Conservation (phyloP, 805 yeast genomes). For the Myxozyma kluyveri region DNA sequence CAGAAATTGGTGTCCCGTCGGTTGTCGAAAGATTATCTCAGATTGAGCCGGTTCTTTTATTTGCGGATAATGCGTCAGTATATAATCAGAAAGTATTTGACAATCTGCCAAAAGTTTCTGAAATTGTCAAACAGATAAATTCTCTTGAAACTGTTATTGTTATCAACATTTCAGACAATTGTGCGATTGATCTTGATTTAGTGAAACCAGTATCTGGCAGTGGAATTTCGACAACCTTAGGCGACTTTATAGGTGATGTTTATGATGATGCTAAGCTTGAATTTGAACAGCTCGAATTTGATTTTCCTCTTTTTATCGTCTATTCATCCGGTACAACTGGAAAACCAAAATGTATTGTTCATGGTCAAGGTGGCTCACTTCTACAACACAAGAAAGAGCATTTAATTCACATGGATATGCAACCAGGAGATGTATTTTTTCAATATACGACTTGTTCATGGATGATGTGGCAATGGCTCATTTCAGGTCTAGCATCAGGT, state of each 20-base stretch:
- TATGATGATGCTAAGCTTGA: slow-evolving; percentile 6
- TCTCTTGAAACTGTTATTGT: slow-evolving; percentile 21
- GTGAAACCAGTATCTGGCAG: slow-evolving; percentile 5
- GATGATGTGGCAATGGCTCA: slow-evolving; percentile 36
- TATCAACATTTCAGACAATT: slow-evolving; percentile 3
- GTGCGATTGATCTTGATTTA: slow-evolving; percentile 10
- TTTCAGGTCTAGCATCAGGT: slow-evolving; percentile 32
- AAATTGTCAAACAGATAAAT: slow-evolving; percentile 20
- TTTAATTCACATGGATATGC: slow-evolving; percentile 29
- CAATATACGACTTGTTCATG: slow-evolving; percentile 34
- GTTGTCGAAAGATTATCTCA: slow-evolving; percentile 31
- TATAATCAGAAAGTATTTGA: slow-evolving; percentile 29
- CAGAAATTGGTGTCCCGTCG: slow-evolving; percentile 30
- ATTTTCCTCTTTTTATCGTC: slow-evolving; percentile 31
- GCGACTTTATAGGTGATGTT: slow-evolving; percentile 8
- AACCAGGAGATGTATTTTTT: slow-evolving; percentile 28
- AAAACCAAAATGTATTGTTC: slow-evolving; percentile 32
- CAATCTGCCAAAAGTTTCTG: slow-evolving; percentile 24
- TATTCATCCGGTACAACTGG: slow-evolving; percentile 34
- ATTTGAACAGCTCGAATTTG: slow-evolving; percentile 31
- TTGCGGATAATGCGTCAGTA: slow-evolving; percentile 29
- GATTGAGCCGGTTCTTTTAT: slow-evolving; percentile 28
- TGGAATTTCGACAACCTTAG: slow-evolving; percentile 2
- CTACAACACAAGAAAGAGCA: slow-evolving; percentile 33
- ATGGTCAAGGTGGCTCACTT: slow-evolving; percentile 32